Evolutionary conservation across 306 rosid genomes (phyloP).

Genomic region (Mimosa pudica): DNA sequence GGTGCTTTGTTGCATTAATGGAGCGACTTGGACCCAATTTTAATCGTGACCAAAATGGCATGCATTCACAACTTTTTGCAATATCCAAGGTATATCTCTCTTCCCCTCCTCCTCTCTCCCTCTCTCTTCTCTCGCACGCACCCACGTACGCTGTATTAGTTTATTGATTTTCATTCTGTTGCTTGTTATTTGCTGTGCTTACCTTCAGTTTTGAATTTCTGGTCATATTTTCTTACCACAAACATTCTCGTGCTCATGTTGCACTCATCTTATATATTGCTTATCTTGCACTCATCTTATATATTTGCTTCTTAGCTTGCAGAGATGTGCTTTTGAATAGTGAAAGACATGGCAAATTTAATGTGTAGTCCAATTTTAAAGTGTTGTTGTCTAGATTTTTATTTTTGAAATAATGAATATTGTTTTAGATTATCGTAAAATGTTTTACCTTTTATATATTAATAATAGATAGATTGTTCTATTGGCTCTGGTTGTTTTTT

Average conservation of each 20-base stretch:
- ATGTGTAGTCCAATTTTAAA: background rate
- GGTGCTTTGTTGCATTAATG: constrained; percentile 96
- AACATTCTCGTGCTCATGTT: background rate
- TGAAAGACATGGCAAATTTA: background rate
- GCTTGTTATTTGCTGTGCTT: constrained; percentile 5
- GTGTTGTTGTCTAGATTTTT: background rate
- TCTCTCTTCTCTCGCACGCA: constrained; percentile 21
- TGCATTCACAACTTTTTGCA: constrained; percentile 98
- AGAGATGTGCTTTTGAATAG: constrained; percentile 12
- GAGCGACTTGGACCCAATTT: constrained; percentile 97
- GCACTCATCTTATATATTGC: constrained; percentile 19
- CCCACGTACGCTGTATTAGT: background rate
- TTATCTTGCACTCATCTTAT: too few relatives aligned
- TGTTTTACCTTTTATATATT: background rate
- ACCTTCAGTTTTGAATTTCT: background rate
- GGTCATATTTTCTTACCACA: background rate
- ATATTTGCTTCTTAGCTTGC: background rate
- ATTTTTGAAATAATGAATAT: background rate
- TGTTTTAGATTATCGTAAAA: background rate
- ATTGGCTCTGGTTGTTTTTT: background rate
- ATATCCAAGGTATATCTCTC: constrained; percentile 73
- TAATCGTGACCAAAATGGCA: constrained; percentile 97
- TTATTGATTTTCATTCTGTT: background rate
- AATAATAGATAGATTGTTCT: background rate
- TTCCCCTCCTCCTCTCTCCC: constrained; percentile 28